Evolutionary conservation across 225 moss, liverwort and hornwort genomes (phyloP).

Genomic region (Sphagnum contortum): DNA sequence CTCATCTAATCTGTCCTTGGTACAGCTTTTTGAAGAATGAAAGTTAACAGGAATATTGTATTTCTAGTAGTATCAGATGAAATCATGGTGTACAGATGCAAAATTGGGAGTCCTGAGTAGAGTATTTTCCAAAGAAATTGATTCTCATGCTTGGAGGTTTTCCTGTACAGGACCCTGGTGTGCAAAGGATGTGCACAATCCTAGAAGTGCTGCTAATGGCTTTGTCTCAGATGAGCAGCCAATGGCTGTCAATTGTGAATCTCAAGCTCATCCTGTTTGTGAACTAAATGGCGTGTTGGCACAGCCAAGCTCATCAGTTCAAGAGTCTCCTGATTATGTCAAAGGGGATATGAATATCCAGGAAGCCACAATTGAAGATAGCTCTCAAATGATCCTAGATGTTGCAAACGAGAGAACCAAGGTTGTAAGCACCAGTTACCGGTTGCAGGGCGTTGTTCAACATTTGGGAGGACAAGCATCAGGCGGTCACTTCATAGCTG

Average conservation of each 20-base stretch:
- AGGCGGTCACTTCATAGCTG: slow-evolving; percentile 35
- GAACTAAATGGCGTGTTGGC: no score
- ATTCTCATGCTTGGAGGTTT: background rate
- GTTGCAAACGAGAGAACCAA: no score
- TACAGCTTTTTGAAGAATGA: background rate
- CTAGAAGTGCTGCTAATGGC: slow-evolving; percentile 23
- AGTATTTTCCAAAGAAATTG: background rate
- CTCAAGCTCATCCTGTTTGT: no score
- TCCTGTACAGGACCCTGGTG: slow-evolving; percentile 31
- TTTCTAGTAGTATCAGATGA: no score
- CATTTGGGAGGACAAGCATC: slow-evolving; percentile 31
- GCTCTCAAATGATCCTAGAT: no score
- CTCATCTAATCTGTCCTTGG: background rate
- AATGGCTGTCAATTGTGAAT: no score
- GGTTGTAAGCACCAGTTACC: slow-evolving; percentile 19
- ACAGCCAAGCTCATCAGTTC: no score
- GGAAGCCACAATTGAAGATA: no score
- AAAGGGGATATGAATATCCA: no score
- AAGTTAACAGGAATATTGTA: no score
- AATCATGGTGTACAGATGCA: no score
- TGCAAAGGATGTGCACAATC: slow-evolving; percentile 28
- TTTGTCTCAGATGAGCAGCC: background rate
- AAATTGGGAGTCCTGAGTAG: background rate
- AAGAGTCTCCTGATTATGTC: no score
- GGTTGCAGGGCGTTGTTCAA: slow-evolving; percentile 35